phyloP scores from a whole-genome alignment of 2,329 filamentous ascomycete species.

The Aspergillus vadensis region DNA sequence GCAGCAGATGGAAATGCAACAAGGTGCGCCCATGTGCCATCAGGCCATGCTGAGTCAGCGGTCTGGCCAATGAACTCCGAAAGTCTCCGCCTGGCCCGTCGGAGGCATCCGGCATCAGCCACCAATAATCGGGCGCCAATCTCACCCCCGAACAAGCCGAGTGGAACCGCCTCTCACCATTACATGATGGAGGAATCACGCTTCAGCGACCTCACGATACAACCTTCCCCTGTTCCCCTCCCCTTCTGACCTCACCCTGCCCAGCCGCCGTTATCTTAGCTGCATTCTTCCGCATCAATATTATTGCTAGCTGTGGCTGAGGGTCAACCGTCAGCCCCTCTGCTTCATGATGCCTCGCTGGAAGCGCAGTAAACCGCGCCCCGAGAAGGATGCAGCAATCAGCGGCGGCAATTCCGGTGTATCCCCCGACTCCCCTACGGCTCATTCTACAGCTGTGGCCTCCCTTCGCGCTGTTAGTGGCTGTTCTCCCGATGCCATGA shows the following conservation, averaged over 20 bases:
- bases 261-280: background rate
- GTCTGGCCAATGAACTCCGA: background rate
- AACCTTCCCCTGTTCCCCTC: background rate
- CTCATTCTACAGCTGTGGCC: slow-evolving; percentile 14
- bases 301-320: background rate
- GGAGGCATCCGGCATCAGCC: background rate
- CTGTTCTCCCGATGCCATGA: slow-evolving; percentile 14
- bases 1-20: background rate
- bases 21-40: background rate
- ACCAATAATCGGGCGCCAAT: slow-evolving; percentile 1
- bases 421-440: slow-evolving; percentile 8
- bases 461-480: slow-evolving; percentile 22
- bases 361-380: slow-evolving; percentile 22
- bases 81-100: background rate
- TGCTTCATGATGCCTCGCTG: slow-evolving; percentile 24
- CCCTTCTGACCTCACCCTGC: background rate
- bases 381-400: slow-evolving; percentile 15
- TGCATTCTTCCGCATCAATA: background rate
- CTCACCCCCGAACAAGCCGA: background rate
- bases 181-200: slow-evolving; percentile 5
- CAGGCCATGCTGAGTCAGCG: slow-evolving; percentile 3
- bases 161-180: slow-evolving; percentile 1
- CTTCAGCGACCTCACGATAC: slow-evolving; percentile 3
- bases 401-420: slow-evolving; percentile 5
- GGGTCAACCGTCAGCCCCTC: background rate